phyloP scores from a whole-genome alignment of 164 flowering plant species.

The Malania oleifera region DNA sequence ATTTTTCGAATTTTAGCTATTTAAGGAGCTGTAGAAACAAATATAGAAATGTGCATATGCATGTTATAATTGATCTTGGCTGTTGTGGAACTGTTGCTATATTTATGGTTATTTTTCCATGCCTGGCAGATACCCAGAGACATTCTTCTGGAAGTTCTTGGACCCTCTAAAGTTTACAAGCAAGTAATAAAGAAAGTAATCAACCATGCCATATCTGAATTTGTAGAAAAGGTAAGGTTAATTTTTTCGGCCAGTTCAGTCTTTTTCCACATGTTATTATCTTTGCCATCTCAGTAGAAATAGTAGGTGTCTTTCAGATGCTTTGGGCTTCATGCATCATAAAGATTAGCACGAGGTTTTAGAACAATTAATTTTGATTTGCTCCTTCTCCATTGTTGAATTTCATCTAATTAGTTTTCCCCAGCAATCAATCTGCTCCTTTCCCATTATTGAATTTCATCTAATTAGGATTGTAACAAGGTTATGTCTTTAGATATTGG shows the following conservation, averaged over 20 bases:
- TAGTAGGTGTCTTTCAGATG: neutral
- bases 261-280: neutral
- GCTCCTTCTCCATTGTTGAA: too few species aligned
- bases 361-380: too few species aligned
- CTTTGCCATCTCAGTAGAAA: neutral
- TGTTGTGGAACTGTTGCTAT: neutral
- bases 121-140: constrained; percentile 55
- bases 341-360: too few species aligned
- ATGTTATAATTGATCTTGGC: neutral
- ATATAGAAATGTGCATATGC: neutral
- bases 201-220: constrained; percentile 46
- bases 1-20: too few species aligned
- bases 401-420: too few species aligned
- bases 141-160: constrained; percentile 62
- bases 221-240: constrained; percentile 48
- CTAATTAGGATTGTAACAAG: too few species aligned
- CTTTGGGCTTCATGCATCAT: too few species aligned
- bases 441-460: too few species aligned
- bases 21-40: too few species aligned
- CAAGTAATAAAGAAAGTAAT: constrained; percentile 61
- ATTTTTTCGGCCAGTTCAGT: too few species aligned
- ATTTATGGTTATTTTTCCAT: neutral
- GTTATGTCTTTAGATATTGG: too few species aligned
- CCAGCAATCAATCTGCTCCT: too few species aligned
- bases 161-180: constrained; percentile 59